Evolutionary conservation across 495 filamentous ascomycete genomes (phyloP), one percentile per base, ranked within the genome.

Genomic region (Talaromyces adpressus): DNA sequence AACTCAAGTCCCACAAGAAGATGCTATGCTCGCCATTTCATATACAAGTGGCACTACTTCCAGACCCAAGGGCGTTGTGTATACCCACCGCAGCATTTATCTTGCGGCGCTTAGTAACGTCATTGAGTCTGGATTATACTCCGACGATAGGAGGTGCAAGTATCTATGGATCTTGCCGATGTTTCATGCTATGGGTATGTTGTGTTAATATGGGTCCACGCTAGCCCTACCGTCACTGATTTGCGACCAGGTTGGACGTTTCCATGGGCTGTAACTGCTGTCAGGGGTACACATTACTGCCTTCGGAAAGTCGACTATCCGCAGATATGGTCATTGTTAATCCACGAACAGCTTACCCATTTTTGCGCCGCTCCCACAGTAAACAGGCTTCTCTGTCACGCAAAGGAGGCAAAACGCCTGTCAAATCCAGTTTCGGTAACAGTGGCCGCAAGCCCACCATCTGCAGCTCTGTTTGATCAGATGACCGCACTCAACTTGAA

Each of bases 351-450:
- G 8, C 87, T 98, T 62, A 97, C 92, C 6, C 94, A 98, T 74
- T 98, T 92, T 81, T 93, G 91, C 69, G 94, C 94, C 5, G 94
- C 94, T 8, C 94, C 94, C 14, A 98, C 94, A 3, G 94, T 98
- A 51, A 97, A 97, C 75, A 98, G 92, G 0, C 77, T 97, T 2
- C 84, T 98, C 6, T 97, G 94, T 73, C 86, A 87, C 41, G 81
- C 87, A 0, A 75, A 82, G 39, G 84, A 90, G 67, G 94, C 93
- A 3, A 84, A 82, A 64, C 75, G 66, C 47, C 79, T 98, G 4
- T 81, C 87, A 2, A 73, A 84, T 7, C 86, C 87, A 2, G 92
- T 97, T 47, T 83, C 87, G 1, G 94, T 98, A 20, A 97, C 91
- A 1, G 94, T 98, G 18, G 94, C 94, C 27, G 94, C 94, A 3